Evolutionary conservation across 805 yeast genomes (phyloP).

Genomic region (Candida maltosa): DNA sequence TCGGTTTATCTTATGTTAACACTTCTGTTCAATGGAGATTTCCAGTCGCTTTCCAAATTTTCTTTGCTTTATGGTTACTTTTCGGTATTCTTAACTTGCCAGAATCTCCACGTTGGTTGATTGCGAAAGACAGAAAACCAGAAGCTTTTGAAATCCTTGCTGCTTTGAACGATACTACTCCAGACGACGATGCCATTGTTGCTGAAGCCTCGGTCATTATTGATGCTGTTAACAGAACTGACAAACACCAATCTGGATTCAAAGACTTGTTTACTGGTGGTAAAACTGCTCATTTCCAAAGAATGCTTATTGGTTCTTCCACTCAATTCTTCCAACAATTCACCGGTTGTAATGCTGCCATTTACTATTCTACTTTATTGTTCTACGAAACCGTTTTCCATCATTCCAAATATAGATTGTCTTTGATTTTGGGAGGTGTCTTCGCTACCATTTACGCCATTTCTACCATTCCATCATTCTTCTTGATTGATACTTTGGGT

Average conservation of each 20-base stretch:
- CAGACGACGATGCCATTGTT: conserved; percentile 40
- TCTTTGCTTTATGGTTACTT: conserved; percentile 34
- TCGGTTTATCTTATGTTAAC: conserved; percentile 63
- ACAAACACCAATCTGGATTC: conserved; percentile 67
- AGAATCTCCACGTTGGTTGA: conserved; percentile 70
- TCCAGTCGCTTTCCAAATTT: conserved; percentile 42
- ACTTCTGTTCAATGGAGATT: conserved; percentile 42
- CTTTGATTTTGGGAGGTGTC: conserved; percentile 62
- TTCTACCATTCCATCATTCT: conserved; percentile 80
- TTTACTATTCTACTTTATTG: conserved; percentile 78
- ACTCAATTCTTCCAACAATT: conserved; percentile 90
- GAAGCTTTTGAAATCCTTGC: conserved; percentile 51
- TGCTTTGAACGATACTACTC: conserved; percentile 48
- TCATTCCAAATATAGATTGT: conserved; percentile 46
- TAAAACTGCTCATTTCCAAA: conserved; percentile 68
- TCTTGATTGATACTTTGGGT: conserved; percentile 75
- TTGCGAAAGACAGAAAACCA: conserved; percentile 46
- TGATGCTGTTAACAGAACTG: conserved; percentile 46
- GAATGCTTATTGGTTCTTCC: conserved; percentile 81
- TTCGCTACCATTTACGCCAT: conserved; percentile 77
- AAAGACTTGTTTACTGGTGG: conserved; percentile 64
- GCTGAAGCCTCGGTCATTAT: conserved; percentile 54
- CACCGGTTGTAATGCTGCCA: conserved; percentile 87
- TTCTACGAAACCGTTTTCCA: conserved; percentile 55
- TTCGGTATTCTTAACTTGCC: conserved; percentile 47